Evolutionary conservation across 306 rosid species (phyloP).

Genomic region (Carpinus fangiana): DNA sequence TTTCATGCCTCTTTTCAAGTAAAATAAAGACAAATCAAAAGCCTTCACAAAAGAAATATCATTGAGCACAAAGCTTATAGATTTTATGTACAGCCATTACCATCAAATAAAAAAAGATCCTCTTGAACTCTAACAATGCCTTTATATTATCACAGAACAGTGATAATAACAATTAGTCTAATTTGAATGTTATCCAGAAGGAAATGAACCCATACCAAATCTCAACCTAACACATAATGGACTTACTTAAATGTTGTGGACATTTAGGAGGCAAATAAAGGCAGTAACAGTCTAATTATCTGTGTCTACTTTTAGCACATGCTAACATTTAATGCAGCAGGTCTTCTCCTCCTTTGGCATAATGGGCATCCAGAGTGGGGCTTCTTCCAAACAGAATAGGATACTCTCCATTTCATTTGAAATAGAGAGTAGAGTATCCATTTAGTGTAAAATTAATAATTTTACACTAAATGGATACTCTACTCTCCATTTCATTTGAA

Average conservation of each 20-base stretch:
- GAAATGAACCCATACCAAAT: background rate
- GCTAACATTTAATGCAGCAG: background rate
- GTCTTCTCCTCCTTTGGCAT: background rate
- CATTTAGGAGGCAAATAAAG: background rate
- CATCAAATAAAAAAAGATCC: background rate
- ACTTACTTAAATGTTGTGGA: background rate
- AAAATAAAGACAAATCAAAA: background rate
- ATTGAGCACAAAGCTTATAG: background rate
- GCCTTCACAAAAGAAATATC: background rate
- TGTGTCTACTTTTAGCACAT: background rate
- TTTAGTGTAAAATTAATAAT: too few species aligned
- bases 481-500: too few species aligned
- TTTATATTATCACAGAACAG: background rate
- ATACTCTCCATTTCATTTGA: too few species aligned
- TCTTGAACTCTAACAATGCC: background rate
- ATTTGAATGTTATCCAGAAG: background rate
- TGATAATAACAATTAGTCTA: background rate
- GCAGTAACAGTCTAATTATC: too few species aligned
- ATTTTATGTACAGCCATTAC: background rate
- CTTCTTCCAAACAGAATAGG: too few species aligned
- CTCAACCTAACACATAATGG: background rate
- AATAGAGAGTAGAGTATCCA: too few species aligned
- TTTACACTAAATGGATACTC: too few species aligned
- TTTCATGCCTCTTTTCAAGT: background rate
- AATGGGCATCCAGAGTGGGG: background rate